These are phyloP conservation scores for Cryptosporidium andersoni DNA, from an alignment of 169 alveolate species.

Conservation along the genomic window DNA sequence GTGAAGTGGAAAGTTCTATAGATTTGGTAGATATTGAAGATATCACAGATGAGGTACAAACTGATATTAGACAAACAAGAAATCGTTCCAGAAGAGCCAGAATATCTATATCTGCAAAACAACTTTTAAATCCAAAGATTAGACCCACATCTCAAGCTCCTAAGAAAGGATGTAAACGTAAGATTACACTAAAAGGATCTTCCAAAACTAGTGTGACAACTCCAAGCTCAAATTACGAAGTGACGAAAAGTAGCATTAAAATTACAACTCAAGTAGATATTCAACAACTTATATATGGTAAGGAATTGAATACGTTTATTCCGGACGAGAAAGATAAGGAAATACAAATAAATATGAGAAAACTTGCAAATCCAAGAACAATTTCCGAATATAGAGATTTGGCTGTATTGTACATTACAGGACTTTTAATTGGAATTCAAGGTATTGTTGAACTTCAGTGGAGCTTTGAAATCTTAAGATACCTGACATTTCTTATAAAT, in stretches of 20 bases:
- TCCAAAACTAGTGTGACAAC: constrained; percentile 24
- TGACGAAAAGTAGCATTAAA: background rate
- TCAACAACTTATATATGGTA: constrained; percentile 1
- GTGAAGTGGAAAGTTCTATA: background rate
- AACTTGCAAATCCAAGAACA: background rate
- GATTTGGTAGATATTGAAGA: background rate
- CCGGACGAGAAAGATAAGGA: constrained; percentile 6
- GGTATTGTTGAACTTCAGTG: constrained; percentile 49
- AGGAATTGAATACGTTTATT: background rate
- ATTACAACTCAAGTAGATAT: constrained; percentile 2
- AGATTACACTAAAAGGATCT: background rate
- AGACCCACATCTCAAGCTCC: background rate
- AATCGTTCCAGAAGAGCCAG: constrained; percentile 26
- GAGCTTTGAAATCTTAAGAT: constrained; percentile 35
- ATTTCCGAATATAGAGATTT: constrained; percentile 20
- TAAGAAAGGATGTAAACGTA: constrained; percentile 32
- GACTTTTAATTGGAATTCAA: constrained; percentile 23
- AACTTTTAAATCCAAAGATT: constrained; percentile 50
- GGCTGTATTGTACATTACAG: constrained; percentile 14
- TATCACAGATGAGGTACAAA: background rate
- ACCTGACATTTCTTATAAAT: constrained; percentile 15
- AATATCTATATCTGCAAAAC: constrained; percentile 41
- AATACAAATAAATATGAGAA: constrained; percentile 18
- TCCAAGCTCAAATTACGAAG: background rate
- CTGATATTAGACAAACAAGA: constrained; percentile 30